These are phyloP conservation scores for Paracoccidioides brasiliensis DNA, from an alignment of 2,329 filamentous ascomycete genomes.

Conservation along the genomic window DNA sequence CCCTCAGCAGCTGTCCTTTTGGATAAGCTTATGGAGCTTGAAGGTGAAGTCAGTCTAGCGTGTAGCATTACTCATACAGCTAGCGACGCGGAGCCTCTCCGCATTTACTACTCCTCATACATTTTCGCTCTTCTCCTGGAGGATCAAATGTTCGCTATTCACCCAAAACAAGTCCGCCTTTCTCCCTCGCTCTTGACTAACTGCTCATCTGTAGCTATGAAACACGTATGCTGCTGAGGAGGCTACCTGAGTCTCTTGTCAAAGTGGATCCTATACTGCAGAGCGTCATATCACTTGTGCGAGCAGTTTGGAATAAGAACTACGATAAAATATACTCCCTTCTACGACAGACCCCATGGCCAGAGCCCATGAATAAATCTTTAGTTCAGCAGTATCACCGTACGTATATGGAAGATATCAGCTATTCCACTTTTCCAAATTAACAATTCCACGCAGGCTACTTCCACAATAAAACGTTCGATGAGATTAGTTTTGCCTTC, in stretches of 20 bases:
- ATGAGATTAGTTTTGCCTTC: conserved; percentile 27
- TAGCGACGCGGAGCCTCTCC: conserved; percentile 19
- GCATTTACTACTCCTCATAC: conserved; percentile 27
- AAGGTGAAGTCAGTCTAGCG: conserved; percentile 22
- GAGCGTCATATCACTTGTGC: conserved; percentile 24
- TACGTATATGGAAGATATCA: conserved; percentile 12
- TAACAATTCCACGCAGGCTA: conserved; percentile 15
- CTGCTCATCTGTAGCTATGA: conserved; percentile 18
- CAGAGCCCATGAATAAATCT: conserved; percentile 17
- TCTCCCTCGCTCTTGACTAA: background rate
- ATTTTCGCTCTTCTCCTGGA: conserved; percentile 29
- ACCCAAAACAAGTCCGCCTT: background rate
- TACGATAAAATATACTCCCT: conserved; percentile 24
- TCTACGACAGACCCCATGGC: conserved; percentile 24
- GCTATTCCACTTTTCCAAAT: background rate
- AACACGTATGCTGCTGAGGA: conserved; percentile 27
- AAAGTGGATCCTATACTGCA: conserved; percentile 21
- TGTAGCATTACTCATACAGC: conserved; percentile 13
- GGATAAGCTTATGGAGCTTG: conserved; percentile 23
- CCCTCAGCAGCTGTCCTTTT: conserved; percentile 23
- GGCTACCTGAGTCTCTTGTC: conserved; percentile 22
- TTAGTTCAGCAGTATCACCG: conserved; percentile 25
- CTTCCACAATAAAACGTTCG: conserved; percentile 27
- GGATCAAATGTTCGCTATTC: conserved; percentile 24
- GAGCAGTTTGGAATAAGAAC: conserved; percentile 27